Conservation (phyloP, 345 rosid species). For the Citrus trifoliata region DNA sequence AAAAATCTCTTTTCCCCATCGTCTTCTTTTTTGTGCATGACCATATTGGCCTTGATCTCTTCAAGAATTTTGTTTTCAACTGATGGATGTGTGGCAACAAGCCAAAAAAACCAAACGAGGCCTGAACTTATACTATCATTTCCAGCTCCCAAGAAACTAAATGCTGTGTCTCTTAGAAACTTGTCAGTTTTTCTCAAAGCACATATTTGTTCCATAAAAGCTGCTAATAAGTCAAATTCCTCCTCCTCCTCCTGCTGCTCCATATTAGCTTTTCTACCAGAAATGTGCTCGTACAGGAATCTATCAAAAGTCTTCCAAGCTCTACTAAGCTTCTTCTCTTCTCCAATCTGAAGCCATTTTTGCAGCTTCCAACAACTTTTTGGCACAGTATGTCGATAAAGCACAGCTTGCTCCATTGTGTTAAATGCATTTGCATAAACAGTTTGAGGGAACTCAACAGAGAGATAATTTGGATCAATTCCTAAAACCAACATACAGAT, state of each 20-base stretch:
- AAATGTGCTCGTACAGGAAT: not conserved
- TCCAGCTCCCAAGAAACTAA: slow-evolving; percentile 33
- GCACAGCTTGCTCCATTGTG: not conserved
- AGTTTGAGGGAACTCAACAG: slow-evolving; percentile 13
- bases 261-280: not conserved
- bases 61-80: slow-evolving; percentile 23
- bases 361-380: not conserved
- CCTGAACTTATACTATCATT: slow-evolving; percentile 37
- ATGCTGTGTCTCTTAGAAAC: slow-evolving; percentile 25
- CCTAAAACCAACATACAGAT: slow-evolving; percentile 23
- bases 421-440: too few relatives aligned
- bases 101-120: slow-evolving; percentile 42
- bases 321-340: not conserved
- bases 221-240: slow-evolving; percentile 21
- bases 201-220: slow-evolving; percentile 4
- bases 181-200: slow-evolving; percentile 5
- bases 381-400: not conserved
- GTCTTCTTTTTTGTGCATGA: too few relatives aligned
- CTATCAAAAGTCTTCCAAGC: not conserved
- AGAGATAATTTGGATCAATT: slow-evolving; percentile 13
- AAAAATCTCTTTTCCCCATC: too few relatives aligned
- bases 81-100: slow-evolving; percentile 28
- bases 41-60: slow-evolving; percentile 19
- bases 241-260: slow-evolving; percentile 3
- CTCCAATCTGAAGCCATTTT: not conserved